phyloP scores from a whole-genome alignment of 2,329 filamentous ascomycete genomes.

The Neofusicoccum sp. region DNA sequence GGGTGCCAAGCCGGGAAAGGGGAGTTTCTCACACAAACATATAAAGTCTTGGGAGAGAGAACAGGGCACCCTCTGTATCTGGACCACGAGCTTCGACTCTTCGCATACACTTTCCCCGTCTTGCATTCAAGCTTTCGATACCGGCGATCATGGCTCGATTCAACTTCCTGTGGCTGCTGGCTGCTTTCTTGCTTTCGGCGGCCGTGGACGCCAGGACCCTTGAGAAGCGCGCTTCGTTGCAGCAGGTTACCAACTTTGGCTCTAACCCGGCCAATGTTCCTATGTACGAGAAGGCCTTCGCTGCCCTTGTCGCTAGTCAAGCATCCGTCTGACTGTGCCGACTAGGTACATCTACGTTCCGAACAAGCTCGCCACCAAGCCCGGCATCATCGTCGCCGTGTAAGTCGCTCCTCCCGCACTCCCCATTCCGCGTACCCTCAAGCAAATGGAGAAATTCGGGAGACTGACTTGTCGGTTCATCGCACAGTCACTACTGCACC shows the following conservation, averaged over 20 bases:
- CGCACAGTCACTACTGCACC: conserved; percentile 54
- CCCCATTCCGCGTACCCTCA: neutral
- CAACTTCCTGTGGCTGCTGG: conserved; percentile 2
- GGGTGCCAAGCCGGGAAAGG: neutral
- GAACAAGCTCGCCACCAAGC: conserved; percentile 43
- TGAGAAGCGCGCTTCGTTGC: conserved; percentile 25
- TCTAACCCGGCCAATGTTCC: conserved; percentile 49
- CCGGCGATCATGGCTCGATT: neutral
- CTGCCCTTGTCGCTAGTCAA: neutral
- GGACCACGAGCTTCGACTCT: neutral
- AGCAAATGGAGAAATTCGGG: neutral
- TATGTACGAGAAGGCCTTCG: conserved; percentile 41
- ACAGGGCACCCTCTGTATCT: neutral
- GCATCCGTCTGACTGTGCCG: neutral
- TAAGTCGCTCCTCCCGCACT: neutral
- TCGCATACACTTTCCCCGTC: neutral
- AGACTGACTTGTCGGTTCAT: no score
- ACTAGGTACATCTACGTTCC: conserved; percentile 45
- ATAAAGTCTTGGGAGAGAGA: neutral
- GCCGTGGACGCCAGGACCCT: neutral
- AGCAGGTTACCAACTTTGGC: conserved; percentile 44
- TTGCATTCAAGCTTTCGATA: neutral
- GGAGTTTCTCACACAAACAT: neutral
- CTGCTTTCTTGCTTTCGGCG: neutral
- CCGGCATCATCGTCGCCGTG: conserved; percentile 54